Evolutionary conservation across 108 stramenopile genomes (phyloP).

Genomic region (Pseudonitzschia multiseries): DNA sequence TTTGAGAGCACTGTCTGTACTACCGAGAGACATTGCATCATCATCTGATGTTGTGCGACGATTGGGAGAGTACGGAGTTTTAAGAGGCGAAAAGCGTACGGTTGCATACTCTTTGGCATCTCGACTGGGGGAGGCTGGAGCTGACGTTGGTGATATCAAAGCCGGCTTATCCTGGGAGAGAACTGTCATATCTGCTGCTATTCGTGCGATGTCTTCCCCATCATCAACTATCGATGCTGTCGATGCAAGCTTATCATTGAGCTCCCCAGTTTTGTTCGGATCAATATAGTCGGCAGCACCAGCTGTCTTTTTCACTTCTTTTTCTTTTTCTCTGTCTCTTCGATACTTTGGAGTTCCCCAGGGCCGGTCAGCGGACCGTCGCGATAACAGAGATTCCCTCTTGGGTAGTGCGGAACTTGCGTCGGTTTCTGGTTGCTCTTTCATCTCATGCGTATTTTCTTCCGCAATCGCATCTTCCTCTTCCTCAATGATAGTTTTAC

Average conservation of each 20-base stretch:
- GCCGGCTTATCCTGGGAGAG: background rate
- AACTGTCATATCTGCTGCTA: constrained; percentile 15
- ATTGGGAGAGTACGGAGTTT: constrained; percentile 1
- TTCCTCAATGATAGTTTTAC: constrained; percentile 10
- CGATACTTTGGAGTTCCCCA: constrained; percentile 35
- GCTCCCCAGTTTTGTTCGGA: constrained; percentile 9
- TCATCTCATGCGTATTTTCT: constrained; percentile 2
- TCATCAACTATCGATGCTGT: constrained; percentile 8
- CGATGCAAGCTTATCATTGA: constrained; percentile 6
- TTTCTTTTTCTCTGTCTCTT: constrained; percentile 11
- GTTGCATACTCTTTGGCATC: background rate
- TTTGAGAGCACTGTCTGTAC: constrained; percentile 13
- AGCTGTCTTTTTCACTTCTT: background rate
- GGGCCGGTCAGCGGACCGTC: constrained; percentile 25
- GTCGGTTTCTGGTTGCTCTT: constrained; percentile 1
- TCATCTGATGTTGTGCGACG: constrained; percentile 6
- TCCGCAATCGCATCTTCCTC: constrained; percentile 8
- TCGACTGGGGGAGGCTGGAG: constrained; percentile 13
- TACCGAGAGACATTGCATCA: constrained; percentile 15
- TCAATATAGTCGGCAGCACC: constrained; percentile 28
- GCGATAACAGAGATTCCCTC: constrained; percentile 7
- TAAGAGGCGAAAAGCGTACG: background rate
- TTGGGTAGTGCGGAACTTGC: background rate
- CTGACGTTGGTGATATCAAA: background rate
- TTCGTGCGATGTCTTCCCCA: constrained; percentile 13